A percentile compares a stretch with the other conserved stretches of the same genome.
Conservation (phyloP, 108 stramenopile species). For the Nitzschia sp. region DNA sequence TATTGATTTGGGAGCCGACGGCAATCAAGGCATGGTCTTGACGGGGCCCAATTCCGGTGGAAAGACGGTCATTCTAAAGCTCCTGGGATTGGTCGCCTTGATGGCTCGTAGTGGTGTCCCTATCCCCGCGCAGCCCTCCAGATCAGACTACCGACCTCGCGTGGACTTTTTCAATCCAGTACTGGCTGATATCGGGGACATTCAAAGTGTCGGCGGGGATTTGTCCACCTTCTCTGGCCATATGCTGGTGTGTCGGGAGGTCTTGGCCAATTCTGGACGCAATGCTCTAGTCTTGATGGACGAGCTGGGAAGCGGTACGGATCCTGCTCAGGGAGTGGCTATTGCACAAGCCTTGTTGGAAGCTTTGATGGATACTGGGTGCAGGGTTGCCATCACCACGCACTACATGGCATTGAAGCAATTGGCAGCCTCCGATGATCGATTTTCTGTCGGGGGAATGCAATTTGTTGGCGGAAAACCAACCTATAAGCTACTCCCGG, state of each 20-base stretch:
- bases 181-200: slow-evolving; percentile 93
- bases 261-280: slow-evolving; percentile 54
- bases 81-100: slow-evolving; percentile 85
- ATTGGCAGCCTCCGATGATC: slow-evolving; percentile 79
- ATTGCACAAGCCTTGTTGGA: slow-evolving; percentile 94
- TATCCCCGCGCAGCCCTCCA: slow-evolving; percentile 55
- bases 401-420: slow-evolving; percentile 93
- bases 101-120: slow-evolving; percentile 91
- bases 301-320: slow-evolving; percentile 93
- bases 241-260: slow-evolving; percentile 84
- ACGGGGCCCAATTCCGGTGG: slow-evolving; percentile 94
- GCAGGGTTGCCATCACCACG: slow-evolving; percentile 91
- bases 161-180: slow-evolving; percentile 88
- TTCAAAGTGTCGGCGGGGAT: slow-evolving; percentile 91
- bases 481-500: slow-evolving; percentile 88
- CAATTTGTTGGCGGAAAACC: slow-evolving; percentile 87
- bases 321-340: slow-evolving; percentile 94
- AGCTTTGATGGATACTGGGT: slow-evolving; percentile 79
- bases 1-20: slow-evolving; percentile 71
- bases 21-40: slow-evolving; percentile 82
- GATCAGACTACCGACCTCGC: slow-evolving; percentile 46
- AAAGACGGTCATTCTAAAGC: slow-evolving; percentile 92
- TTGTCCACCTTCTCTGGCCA: slow-evolving; percentile 95
- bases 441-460: slow-evolving; percentile 92
- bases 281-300: slow-evolving; percentile 92